phyloP scores from a whole-genome alignment of 306 rosid genomes.

The Rubus idaeus region DNA sequence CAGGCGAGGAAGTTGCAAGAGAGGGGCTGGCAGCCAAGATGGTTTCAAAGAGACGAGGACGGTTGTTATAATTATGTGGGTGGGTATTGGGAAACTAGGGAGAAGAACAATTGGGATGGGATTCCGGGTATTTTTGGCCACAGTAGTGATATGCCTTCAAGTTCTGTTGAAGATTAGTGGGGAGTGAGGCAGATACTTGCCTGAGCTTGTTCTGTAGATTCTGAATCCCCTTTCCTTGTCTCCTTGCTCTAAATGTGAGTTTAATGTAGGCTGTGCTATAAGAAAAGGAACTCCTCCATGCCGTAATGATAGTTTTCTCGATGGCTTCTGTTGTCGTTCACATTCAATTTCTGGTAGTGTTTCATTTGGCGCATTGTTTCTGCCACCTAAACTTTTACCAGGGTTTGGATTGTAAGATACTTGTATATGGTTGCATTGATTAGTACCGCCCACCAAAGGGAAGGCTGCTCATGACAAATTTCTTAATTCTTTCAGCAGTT shows the following conservation, averaged over 20 bases:
- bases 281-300: constrained; percentile 12
- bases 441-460: too few species aligned
- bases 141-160: constrained; percentile 54
- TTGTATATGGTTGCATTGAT: too few species aligned
- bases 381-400: too few species aligned
- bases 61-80: constrained; percentile 81
- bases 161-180: constrained; percentile 49
- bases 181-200: neutral
- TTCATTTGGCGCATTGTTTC: too few species aligned
- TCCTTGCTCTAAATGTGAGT: constrained; percentile 25
- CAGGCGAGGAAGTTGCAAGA: constrained; percentile 99
- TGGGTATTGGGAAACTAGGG: constrained; percentile 95
- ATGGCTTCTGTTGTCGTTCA: neutral
- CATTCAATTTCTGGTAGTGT: neutral
- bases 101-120: constrained; percentile 66
- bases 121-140: constrained; percentile 87
- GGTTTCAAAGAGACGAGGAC: constrained; percentile 86
- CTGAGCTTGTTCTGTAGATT: constrained; percentile 18
- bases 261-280: constrained; percentile 39
- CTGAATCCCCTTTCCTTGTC: constrained; percentile 19
- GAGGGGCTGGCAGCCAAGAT: constrained; percentile 97
- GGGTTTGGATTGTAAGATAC: too few species aligned
- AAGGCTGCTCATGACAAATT: too few species aligned
- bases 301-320: constrained; percentile 16
- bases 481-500: too few species aligned